Evolutionary conservation across 441 rosid genomes (phyloP).

Genomic region (Adansonia madagascariensis): DNA sequence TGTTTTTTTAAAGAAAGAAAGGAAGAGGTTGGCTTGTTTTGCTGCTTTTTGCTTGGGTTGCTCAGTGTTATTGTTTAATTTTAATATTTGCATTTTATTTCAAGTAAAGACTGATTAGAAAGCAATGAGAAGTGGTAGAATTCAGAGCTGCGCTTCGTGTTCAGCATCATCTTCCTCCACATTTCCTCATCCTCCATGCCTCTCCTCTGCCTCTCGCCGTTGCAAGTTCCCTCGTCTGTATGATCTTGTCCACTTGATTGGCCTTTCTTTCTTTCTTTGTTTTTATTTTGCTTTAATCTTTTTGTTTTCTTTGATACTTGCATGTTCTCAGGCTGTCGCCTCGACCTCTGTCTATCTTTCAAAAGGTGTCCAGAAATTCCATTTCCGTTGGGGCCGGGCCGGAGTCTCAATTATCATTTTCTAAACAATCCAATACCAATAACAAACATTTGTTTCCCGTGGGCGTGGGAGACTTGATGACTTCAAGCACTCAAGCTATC

Average conservation of each 20-base stretch:
- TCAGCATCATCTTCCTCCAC: slow-evolving; percentile 49
- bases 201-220: slow-evolving; percentile 40
- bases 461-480: slow-evolving; percentile 60
- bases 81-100: background rate
- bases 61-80: background rate
- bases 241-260: slow-evolving; percentile 3
- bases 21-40: background rate
- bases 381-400: background rate
- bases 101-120: too few species aligned
- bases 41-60: background rate
- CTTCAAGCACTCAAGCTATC: slow-evolving; percentile 53
- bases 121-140: slow-evolving; percentile 19
- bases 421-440: slow-evolving; percentile 38
- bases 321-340: slow-evolving; percentile 40
- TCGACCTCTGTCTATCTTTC: slow-evolving; percentile 42
- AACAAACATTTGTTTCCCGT: slow-evolving; percentile 40
- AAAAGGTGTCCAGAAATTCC: slow-evolving; percentile 41
- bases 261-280: background rate
- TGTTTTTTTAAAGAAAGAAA: background rate
- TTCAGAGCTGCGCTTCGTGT: slow-evolving; percentile 35
- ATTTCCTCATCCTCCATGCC: slow-evolving; percentile 41
- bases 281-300: background rate
- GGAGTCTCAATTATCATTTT: slow-evolving; percentile 29
- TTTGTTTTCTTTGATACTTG: background rate
- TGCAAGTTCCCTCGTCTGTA: slow-evolving; percentile 48